Evolutionary conservation across 306 rosid species (phyloP), one percentile per base, ranked within the genome.

Genomic region (Vigna radiata): DNA sequence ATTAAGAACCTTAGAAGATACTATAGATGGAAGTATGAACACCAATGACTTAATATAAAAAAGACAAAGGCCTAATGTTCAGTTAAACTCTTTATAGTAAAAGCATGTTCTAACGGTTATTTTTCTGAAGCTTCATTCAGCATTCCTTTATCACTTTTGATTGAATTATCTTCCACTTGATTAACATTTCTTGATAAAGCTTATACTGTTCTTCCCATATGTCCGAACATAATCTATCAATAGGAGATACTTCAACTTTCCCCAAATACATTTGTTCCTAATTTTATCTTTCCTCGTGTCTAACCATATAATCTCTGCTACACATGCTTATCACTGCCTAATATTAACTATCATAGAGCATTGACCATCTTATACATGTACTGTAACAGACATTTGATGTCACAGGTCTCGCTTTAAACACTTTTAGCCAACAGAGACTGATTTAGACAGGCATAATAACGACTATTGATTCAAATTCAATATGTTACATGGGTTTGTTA

Each of bases 181-280:
- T 50, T 27, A 60, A 25, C 56, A 15, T 65, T 54, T 53, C 54
- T 77, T 52, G 65, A 33, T 39, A 19, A 18, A 27, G 41, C 54
- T 41, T 76, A 14, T 65, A 39, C 52, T 49, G 50, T 49, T 49
- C 53, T 49, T 63, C 64, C 15, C 53, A 13, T 60, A 18, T 36
- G 61, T 29, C 71, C 65, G 50, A 76, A 76, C 80, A 64, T 36
- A 64, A 76, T 64, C 64, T 53, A 21, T 14, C 63, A 60, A 75
- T 31, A 62, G 39, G 37, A 33, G 23, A 50, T 29, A 33, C 36
- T n/a, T 16, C 18, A 74, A 74, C 29, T 16, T 59, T 60, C 12
- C 18, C 50, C 6, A 0, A 13, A 31, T 18, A 48, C n/a, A 48
- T 49, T 33, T 49, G 7, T 36, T 75, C 46, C 16, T 53, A 54